phyloP scores from a whole-genome alignment of 176 grass and related monocot genomes.

The Raddia guianensis region DNA sequence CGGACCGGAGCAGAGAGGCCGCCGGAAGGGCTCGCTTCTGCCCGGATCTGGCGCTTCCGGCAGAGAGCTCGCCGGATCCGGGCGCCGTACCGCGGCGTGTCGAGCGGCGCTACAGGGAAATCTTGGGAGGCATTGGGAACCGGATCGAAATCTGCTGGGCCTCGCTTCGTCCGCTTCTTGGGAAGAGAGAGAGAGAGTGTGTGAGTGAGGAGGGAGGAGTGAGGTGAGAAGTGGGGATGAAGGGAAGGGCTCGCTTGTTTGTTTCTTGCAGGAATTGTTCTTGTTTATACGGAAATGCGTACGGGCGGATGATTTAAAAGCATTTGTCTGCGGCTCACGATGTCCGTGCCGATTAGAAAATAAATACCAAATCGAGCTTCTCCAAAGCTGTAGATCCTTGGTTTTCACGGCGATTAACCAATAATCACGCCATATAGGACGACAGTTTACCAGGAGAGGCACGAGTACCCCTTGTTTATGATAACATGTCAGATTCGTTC shows the following conservation, averaged over 20 bases:
- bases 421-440: background rate
- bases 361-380: constrained; percentile 24
- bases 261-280: constrained; percentile 5
- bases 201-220: background rate
- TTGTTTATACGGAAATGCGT: constrained; percentile 14
- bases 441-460: background rate
- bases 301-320: constrained; percentile 28
- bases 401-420: constrained; percentile 7
- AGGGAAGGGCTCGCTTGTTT: constrained; percentile 24
- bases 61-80: constrained; percentile 47
- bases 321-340: constrained; percentile 13
- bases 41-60: constrained; percentile 37
- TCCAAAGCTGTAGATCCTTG: background rate
- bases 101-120: constrained; percentile 26
- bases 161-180: constrained; percentile 36
- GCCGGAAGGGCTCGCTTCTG: constrained; percentile 29
- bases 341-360: constrained; percentile 17
- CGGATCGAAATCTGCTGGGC: constrained; percentile 51
- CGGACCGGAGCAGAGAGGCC: background rate
- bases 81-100: constrained; percentile 12
- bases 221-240: background rate
- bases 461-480: too few species aligned
- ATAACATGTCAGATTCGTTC: too few species aligned
- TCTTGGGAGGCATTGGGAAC: constrained; percentile 17
- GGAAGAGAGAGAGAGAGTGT: constrained; percentile 8